phyloP scores from a whole-genome alignment of 2,329 filamentous ascomycete species.

The Penicillium verrucosum region DNA sequence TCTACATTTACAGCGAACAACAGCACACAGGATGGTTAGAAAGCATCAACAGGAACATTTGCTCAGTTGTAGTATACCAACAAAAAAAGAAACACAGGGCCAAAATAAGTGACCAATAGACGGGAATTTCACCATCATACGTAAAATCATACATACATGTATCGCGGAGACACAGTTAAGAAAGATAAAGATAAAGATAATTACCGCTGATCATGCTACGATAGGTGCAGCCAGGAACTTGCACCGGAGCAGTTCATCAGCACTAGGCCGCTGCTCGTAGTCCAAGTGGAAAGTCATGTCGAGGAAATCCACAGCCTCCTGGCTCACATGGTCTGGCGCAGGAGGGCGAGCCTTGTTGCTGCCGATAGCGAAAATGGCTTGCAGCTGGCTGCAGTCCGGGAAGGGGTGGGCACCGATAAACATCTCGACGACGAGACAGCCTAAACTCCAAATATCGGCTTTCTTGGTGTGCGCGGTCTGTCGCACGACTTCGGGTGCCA shows the following conservation, averaged over 20 bases:
- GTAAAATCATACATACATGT: slow-evolving; percentile 18
- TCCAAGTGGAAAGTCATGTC: slow-evolving; percentile 92
- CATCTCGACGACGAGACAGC: slow-evolving; percentile 97
- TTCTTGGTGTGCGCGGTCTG: slow-evolving; percentile 98
- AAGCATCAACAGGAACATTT: not conserved
- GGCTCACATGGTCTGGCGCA: slow-evolving; percentile 80
- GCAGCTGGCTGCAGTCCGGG: slow-evolving; percentile 92
- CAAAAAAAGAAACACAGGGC: not conserved
- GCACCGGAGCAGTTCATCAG: slow-evolving; percentile 82
- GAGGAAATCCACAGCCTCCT: slow-evolving; percentile 80
- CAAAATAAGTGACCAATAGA: not conserved
- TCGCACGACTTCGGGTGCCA: slow-evolving; percentile 97
- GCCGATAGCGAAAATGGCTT: slow-evolving; percentile 98
- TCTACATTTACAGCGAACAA: slow-evolving; percentile 13
- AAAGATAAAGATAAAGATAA: not conserved
- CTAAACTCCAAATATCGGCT: slow-evolving; percentile 97
- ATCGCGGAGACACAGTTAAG: not conserved
- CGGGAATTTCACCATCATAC: slow-evolving; percentile 5
- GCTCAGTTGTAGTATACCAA: slow-evolving; percentile 1
- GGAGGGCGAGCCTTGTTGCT: slow-evolving; percentile 82
- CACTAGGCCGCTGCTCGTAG: slow-evolving; percentile 84
- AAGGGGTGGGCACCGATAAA: slow-evolving; percentile 96
- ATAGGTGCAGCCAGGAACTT: slow-evolving; percentile 71
- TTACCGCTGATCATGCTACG: slow-evolving; percentile 42
- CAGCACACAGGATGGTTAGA: not conserved